Evolutionary conservation across 176 grass and related monocot genomes (phyloP), one percentile per base, ranked within the genome.

Genomic region (Aegilops speltoides): DNA sequence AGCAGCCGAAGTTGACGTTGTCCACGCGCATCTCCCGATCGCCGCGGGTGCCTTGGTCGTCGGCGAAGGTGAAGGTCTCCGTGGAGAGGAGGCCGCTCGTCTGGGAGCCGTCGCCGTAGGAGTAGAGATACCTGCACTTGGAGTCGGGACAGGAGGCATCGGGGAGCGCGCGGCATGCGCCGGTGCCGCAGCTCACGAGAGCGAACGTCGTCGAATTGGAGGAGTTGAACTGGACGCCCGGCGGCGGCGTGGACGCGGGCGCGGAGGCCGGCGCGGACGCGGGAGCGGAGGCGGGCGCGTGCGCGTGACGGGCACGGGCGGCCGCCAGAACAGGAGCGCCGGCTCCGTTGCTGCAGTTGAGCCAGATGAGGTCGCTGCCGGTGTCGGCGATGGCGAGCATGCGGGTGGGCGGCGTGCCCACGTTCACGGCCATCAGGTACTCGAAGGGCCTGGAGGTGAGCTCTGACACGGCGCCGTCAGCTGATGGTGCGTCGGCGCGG

Each of bases 351-450:
- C 38, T 19, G 68, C 91, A 96, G 16, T 69, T 77, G 0, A 87
- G 19, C 92, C 94, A 97, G 26, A 90, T 36, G 36, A 97, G 92
- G 76, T 94, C 90, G 46, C 95, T 94, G 23, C 92, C 92, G 16
- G 92, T 97, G 82, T 97, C 90, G 34, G 79, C 83, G 71, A 87
- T 85, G 46, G 81, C 88, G 8, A 90, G 83, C 41, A 89, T 8
- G 38, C 78, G 43, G 7, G 38, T 85, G 5, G 91, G 26, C 16
- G 92, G 89, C 43, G 89, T 90, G 12, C 94, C 94, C 24, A 97
- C 16, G 48, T 59, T 65, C 28, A 92, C 62, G 3, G 57, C 37
- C 48, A 90, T 87, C 10, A 88, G 71, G 87, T 92, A 97, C 40
- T 93, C 84, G 67, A 89, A 85, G 4, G 90, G 66, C 31, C 76